Conservation (phyloP, 192 early-diverging fungal species). For the Funneliformis geosporum region DNA sequence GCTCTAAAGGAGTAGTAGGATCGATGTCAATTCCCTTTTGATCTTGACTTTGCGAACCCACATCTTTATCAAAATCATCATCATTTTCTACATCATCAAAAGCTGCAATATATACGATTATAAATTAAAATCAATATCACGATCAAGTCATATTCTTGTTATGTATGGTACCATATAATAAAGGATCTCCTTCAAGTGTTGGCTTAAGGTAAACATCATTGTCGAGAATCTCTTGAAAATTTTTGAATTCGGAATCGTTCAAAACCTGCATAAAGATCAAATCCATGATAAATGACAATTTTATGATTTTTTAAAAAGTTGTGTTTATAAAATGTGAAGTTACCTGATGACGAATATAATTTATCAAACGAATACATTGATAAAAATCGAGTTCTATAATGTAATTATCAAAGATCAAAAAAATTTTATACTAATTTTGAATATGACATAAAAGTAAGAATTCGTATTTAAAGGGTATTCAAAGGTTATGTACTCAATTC, state of each 20-base stretch:
- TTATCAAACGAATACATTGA: conserved; percentile 75
- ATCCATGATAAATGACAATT: not conserved
- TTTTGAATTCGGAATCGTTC: conserved; percentile 34
- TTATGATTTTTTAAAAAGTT: not conserved
- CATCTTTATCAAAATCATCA: conserved; percentile 44
- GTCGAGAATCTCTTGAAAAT: conserved; percentile 57
- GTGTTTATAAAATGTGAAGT: not conserved
- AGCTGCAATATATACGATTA: conserved; percentile 20
- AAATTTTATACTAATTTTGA: conserved; percentile 7
- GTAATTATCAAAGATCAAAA: not conserved
- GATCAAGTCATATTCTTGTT: not conserved
- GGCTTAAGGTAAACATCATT: conserved; percentile 70
- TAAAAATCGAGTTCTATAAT: conserved; percentile 80
- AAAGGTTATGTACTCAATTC: conserved; percentile 34
- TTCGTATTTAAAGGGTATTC: not conserved
- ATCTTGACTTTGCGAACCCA: conserved; percentile 18
- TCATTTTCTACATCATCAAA: conserved; percentile 74
- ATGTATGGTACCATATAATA: conserved; percentile 55
- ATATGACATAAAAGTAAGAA: not conserved
- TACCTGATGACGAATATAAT: conserved; percentile 62
- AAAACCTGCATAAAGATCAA: conserved; percentile 8
- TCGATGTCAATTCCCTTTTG: conserved; percentile 29
- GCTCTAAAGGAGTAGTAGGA: conserved; percentile 54
- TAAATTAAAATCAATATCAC: not conserved
- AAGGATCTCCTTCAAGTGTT: conserved; percentile 64